phyloP scores from a whole-genome alignment of 2,329 filamentous ascomycete species.

The Pseudogymnoascus sp. region DNA sequence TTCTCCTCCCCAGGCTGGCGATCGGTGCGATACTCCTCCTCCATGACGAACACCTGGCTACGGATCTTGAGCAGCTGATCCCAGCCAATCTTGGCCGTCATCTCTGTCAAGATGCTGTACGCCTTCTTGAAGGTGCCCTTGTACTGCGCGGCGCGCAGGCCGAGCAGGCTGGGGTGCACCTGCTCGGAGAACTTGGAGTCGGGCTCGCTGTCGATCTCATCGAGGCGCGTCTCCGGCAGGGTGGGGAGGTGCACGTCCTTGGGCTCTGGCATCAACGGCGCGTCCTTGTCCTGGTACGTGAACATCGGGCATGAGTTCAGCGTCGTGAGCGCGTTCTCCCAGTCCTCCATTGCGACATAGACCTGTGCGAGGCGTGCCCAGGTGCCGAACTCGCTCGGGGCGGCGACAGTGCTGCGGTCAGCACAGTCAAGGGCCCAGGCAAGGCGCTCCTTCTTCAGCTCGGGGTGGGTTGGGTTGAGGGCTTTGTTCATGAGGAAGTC shows the following conservation, averaged over 20 bases:
- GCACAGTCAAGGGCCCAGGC: slow-evolving; percentile 88
- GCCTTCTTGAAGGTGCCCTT: slow-evolving; percentile 94
- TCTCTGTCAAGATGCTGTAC: slow-evolving; percentile 88
- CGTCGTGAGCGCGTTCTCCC: slow-evolving; percentile 90
- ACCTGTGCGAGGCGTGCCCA: slow-evolving; percentile 93
- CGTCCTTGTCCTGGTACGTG: slow-evolving; percentile 97
- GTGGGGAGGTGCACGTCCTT: slow-evolving; percentile 81
- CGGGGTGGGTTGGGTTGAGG: slow-evolving; percentile 43
- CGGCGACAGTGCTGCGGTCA: slow-evolving; percentile 88
- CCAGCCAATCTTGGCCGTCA: slow-evolving; percentile 96
- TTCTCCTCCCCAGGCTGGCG: slow-evolving; percentile 57
- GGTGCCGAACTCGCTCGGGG: slow-evolving; percentile 93
- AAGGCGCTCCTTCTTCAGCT: slow-evolving; percentile 58
- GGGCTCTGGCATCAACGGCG: slow-evolving; percentile 88
- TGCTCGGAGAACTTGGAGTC: slow-evolving; percentile 74
- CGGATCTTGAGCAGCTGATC: slow-evolving; percentile 90
- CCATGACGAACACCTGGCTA: slow-evolving; percentile 98
- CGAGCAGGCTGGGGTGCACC: slow-evolving; percentile 78
- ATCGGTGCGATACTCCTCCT: slow-evolving; percentile 93
- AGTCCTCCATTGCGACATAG: slow-evolving; percentile 89
- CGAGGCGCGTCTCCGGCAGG: slow-evolving; percentile 78
- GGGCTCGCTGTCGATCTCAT: slow-evolving; percentile 92
- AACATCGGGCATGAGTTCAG: slow-evolving; percentile 99
- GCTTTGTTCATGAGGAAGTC: slow-evolving; percentile 87
- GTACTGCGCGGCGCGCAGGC: slow-evolving; percentile 80